phyloP scores from a whole-genome alignment of 2,329 filamentous ascomycete species.

The Alternaria gaisen region DNA sequence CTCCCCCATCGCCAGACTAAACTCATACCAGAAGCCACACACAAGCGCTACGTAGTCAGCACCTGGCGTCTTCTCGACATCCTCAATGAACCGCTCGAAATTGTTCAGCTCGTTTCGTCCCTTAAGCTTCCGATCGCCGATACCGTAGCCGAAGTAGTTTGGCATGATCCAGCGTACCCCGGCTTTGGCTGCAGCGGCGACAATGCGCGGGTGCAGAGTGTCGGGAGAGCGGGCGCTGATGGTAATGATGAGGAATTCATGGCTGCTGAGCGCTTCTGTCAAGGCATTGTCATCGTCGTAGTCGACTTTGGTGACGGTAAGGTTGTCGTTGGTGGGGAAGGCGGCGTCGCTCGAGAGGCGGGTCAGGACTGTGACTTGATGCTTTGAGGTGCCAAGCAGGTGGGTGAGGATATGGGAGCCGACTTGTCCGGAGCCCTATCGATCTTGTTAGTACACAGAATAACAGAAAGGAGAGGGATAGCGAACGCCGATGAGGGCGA shows the following conservation, averaged over 20 bases:
- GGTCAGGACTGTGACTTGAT: not conserved
- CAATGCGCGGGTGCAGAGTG: not conserved
- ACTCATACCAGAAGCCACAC: slow-evolving; percentile 53
- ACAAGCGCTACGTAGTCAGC: slow-evolving; percentile 17
- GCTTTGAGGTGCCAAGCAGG: not conserved
- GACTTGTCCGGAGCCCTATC: not conserved
- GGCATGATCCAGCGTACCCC: not conserved
- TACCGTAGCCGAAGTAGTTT: not conserved
- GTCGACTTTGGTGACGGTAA: not conserved
- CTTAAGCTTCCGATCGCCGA: not conserved
- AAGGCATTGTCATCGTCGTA: not conserved
- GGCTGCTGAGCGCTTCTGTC: not conserved
- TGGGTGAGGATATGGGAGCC: not conserved
- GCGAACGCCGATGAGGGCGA: not conserved
- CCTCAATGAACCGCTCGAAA: slow-evolving; percentile 9
- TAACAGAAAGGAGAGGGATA: accelerated
- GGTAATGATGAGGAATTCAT: not conserved
- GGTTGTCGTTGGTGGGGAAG: not conserved
- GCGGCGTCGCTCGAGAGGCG: not conserved
- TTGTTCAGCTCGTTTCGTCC: not conserved
- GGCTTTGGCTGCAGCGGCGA: not conserved
- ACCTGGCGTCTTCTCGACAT: slow-evolving; percentile 13
- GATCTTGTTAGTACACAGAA: accelerated
- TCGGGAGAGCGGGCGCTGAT: not conserved
- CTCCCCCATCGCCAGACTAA: slow-evolving; percentile 40